These are phyloP conservation scores for Pythium graminicola DNA, from an alignment of 352 stramenopile species.

Conservation along the genomic window DNA sequence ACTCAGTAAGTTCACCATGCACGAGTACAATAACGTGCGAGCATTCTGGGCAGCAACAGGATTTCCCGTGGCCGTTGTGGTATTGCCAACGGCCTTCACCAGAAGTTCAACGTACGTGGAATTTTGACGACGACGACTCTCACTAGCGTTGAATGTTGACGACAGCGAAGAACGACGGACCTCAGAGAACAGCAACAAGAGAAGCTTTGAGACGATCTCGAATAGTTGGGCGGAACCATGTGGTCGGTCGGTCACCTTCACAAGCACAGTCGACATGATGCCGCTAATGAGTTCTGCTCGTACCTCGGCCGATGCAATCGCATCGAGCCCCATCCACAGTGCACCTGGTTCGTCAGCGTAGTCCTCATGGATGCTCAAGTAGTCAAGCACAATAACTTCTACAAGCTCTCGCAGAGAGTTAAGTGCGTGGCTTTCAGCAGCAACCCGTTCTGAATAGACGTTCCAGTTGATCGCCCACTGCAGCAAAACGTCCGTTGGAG, in stretches of 20 bases:
- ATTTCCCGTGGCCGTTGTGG: slow-evolving; percentile 58
- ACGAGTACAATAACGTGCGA: slow-evolving; percentile 71
- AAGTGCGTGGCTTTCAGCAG: slow-evolving; percentile 68
- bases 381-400: slow-evolving; percentile 75
- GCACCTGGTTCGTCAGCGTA: slow-evolving; percentile 20
- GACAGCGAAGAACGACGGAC: slow-evolving; percentile 24
- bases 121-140: slow-evolving; percentile 31
- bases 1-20: slow-evolving; percentile 57
- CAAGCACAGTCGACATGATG: slow-evolving; percentile 52
- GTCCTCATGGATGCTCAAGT: slow-evolving; percentile 43
- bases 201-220: slow-evolving; percentile 64
- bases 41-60: slow-evolving; percentile 65
- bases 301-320: slow-evolving; percentile 48
- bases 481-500: slow-evolving; percentile 25
- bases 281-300: slow-evolving; percentile 54
- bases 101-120: slow-evolving; percentile 53
- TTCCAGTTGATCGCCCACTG: slow-evolving; percentile 84
- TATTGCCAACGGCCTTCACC: slow-evolving; percentile 54
- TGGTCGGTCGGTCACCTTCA: slow-evolving; percentile 50
- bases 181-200: slow-evolving; percentile 43
- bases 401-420: slow-evolving; percentile 73
- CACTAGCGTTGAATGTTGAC: slow-evolving; percentile 7
- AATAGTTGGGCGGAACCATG: slow-evolving; percentile 62
- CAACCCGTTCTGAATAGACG: slow-evolving; percentile 75
- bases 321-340: slow-evolving; percentile 64